Conservation (phyloP, 2,329 filamentous ascomycete species). For the Cercospora sesami region DNA sequence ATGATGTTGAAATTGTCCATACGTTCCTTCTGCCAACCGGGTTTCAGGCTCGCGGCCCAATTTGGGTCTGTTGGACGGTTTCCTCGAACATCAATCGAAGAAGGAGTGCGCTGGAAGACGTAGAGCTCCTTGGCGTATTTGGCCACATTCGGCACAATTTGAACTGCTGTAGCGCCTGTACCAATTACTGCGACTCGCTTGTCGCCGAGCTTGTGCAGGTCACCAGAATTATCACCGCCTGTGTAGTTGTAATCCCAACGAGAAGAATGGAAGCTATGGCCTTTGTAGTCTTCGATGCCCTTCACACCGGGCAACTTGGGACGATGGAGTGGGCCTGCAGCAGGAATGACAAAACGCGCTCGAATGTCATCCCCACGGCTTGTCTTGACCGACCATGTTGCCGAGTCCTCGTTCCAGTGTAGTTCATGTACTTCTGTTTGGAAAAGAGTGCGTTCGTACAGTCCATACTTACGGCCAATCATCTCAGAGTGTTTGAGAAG, state of each 20-base stretch:
- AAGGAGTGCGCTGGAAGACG: conserved; percentile 48
- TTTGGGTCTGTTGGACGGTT: conserved; percentile 47
- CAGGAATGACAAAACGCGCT: conserved; percentile 45
- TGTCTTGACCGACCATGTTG: conserved; percentile 26
- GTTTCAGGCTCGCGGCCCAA: conserved; percentile 35
- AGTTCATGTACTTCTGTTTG: conserved; percentile 27
- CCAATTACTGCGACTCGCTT: conserved; percentile 33
- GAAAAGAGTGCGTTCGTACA: conserved; percentile 47
- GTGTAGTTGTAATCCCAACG: conserved; percentile 49
- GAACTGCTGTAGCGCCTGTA: conserved; percentile 34
- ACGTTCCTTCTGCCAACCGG: conserved; percentile 54
- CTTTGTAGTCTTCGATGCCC: conserved; percentile 43
- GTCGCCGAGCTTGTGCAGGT: conserved; percentile 22
- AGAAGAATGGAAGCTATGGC: conserved; percentile 46
- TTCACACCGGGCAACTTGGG: conserved; percentile 49
- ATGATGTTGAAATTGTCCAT: conserved; percentile 46
- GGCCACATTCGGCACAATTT: conserved; percentile 44
- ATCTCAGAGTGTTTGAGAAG: conserved; percentile 39
- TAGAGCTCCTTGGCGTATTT: conserved; percentile 41
- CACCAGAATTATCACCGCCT: conserved; percentile 37
- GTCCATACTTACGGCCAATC: conserved; percentile 24
- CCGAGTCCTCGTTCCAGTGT: conserved; percentile 39
- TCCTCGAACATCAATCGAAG: conserved; percentile 37
- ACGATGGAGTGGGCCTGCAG: conserved; percentile 46
- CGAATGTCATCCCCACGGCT: conserved; percentile 33